Evolutionary conservation across 352 stramenopile genomes (phyloP), one percentile per base, ranked within the genome.

Genomic region (Hyaloperonospora arabidopsidis): DNA sequence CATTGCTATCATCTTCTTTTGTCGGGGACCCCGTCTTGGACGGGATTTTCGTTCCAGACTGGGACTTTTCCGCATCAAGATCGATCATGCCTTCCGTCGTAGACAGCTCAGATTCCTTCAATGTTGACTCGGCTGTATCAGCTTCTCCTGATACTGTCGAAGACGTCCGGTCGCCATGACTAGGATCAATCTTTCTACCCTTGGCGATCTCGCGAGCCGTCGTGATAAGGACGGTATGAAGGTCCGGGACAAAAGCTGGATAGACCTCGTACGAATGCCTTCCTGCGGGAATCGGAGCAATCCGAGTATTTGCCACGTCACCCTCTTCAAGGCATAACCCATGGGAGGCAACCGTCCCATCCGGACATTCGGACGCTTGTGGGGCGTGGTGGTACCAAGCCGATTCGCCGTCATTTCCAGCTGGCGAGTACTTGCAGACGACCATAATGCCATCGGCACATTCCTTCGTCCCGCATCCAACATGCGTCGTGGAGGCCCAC

Each of bases 371-470:
- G 15, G 71, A 75, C 38, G 67, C 74, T 13, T 63, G 56, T 3
- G 74, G 35, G 8, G 62, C 75, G 57, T 87, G 76, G 2, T 69
- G 55, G 61, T 84, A 89, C 79, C 79, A 89, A 3, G 76, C 60
- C 35, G 68, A 71, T 7, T 59, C 59, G 0, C 65, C 73, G 36
- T 74, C 66, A 46, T 87, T 87, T 3, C 75, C 77, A 19, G 69
- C 60, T 0, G 72, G 60, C 13, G 77, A 70, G 63, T 84, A 89
- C 64, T 82, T 49, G 49, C 76, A 87, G 40, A 84, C 79, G 12
- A 87, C 72, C 45, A 78, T 38, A 15, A 73, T 62, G 8, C 67
- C 65, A 21, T 52, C 53, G 1, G 56, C 41, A 36, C 79, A 89
- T 21, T 60, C 71, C 10, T 67, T 65, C 38, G 55, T 72, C 5